Base-by-base conservation (phyloP, 805 yeast species). In the Ogataea parapolymorpha region DNA sequence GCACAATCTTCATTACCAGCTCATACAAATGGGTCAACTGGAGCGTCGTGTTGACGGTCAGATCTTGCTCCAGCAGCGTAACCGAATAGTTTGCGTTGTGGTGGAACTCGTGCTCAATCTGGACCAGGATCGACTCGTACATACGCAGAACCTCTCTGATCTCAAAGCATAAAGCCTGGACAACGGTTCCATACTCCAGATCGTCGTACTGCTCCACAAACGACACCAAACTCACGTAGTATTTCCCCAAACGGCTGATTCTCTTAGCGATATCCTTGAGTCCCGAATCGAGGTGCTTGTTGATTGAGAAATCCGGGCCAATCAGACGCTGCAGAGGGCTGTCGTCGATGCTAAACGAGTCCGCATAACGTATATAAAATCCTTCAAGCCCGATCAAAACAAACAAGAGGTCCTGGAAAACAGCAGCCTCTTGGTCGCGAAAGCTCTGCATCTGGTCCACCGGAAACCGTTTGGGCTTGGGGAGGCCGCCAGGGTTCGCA, bases 331-430 rank as follows among this genome's bases (percentile, higher is more conserved):
- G 67, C 11, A 62, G 66, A 8, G 54, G 37, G 25, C 62, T 56
- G 0, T 46, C 43, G 3, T 40, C 43, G 0, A 80, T 79, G 51
- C 79, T 76, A 54, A 76, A 86, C 15, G 71, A 67, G 31, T 78
- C 83, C 24, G 81, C 72, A 56, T 74, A 87, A 32, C 89, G 67
- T 26, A 91, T 77, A 55, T 84, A 87, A 15, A 71, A 69, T 0
- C 97, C 97, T 59, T 89, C 95, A 20, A 73, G 62, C 0, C 95
- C 95, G 24, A 80, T 51, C 11, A 93, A 58, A 1, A 85, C 82
- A 51, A 72, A 74, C 15, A 88, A 53, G 8, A 89, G 57, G 58
- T 91, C 99, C 43, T 76, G 71, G 12, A 84, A 68, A 1, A 93
- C 72, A 18, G 81, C 69, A 0, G 85, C 81, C 57, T 89, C 95